Base-by-base conservation (phyloP, 345 rosid genomes). In the Triadica sebifera region DNA sequence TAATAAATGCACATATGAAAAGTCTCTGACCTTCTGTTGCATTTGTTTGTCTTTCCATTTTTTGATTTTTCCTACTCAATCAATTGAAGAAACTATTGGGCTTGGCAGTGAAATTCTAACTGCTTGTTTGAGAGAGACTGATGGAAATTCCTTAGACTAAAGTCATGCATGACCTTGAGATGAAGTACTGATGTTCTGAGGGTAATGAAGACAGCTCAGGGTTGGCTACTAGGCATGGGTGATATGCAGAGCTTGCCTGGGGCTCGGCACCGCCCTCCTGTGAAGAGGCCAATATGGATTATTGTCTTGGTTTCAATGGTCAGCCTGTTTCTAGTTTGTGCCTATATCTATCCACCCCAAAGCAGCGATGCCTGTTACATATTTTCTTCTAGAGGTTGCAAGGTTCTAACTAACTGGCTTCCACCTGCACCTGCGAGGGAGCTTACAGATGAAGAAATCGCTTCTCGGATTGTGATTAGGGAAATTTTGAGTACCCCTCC, bases 271-370 rank as follows among this genome's bases (percentile, higher is more conserved):
- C 90, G 93, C 50, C 79, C 87, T 80, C 91, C 86, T 16, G 52
- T 82, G 78, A 90, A 80, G 91, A 86, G 94, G 86, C 98, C 97
- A 25, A 62, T 87, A 34, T 93, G 97, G 98, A 89, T 93, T 80
- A 84, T 93, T 69, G 84, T 85, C 67, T 81, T 89, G 76, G 85
- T 96, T 59, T 91, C 89, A 8, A 64, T 96, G 69, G 91, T 93
- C 81, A 84, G 86, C 82, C 70, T 93, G 80, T 90, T 96, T 77
- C 80, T 89, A 58, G 74, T 96, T 50, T 80, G 86, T 19, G 91
- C 88, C 52, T 96, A 89, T 53, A 75, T 96, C 71, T 91, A 96
- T 62, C 99, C 99, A 61, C 99, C 92, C 0, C 86, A 85, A 19
- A 85, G 90, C 51, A 88, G 77, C 75, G 69, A 81, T 49, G 91